Evolutionary conservation across 2,329 filamentous ascomycete species (phyloP).

Genomic region (Cercospora nicotianae): DNA sequence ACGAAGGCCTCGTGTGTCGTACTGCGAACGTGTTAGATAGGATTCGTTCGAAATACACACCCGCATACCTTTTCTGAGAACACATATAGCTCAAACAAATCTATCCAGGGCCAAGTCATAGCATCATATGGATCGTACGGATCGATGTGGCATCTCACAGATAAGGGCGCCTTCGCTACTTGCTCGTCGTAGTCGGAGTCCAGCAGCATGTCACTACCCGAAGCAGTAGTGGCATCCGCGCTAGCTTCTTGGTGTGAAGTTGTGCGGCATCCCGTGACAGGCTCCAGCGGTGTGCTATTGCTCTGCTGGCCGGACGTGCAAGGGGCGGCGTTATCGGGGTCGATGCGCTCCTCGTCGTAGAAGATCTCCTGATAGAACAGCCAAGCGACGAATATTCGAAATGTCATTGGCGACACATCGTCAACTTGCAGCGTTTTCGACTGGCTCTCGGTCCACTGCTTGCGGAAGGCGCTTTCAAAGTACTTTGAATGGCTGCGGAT

Average conservation of each 20-base stretch:
- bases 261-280: not conserved
- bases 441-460: conserved; percentile 9
- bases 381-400: conserved; percentile 21
- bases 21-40: not conserved
- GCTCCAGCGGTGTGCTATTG: not conserved
- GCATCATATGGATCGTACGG: conserved; percentile 4
- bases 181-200: not conserved
- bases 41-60: not conserved
- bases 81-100: conserved; percentile 19
- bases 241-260: not conserved
- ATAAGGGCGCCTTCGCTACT: not conserved
- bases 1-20: conserved; percentile 19
- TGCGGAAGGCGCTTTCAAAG: conserved; percentile 17
- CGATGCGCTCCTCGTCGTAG: conserved; percentile 2
- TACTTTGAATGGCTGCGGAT: conserved; percentile 19
- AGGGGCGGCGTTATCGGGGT: not conserved
- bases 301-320: not conserved
- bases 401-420: conserved; percentile 13
- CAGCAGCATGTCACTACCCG: not conserved
- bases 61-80: conserved; percentile 17
- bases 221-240: not conserved
- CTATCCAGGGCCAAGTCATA: conserved; percentile 15
- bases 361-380: conserved; percentile 18
- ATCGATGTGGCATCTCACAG: not conserved
- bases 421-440: not conserved